These are phyloP conservation scores for Nemania abortiva DNA, from an alignment of 2,329 filamentous ascomycete species.

Conservation along the genomic window DNA sequence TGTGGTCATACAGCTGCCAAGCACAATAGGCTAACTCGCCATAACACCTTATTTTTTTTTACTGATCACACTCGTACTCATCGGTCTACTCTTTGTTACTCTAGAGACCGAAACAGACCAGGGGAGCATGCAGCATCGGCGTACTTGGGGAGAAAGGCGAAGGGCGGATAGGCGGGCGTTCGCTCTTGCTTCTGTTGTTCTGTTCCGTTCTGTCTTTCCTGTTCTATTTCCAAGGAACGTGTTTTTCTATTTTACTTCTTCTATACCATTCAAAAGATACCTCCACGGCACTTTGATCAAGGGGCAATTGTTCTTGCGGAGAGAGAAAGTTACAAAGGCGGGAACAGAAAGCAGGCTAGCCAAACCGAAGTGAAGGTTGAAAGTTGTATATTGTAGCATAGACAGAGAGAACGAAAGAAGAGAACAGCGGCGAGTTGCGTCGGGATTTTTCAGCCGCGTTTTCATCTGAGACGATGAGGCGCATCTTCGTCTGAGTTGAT, in stretches of 20 bases:
- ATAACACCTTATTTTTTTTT: constrained; percentile 22
- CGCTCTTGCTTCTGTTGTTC: constrained; percentile 7
- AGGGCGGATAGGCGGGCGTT: constrained; percentile 33
- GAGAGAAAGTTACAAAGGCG: constrained; percentile 4
- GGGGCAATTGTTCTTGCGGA: constrained; percentile 4
- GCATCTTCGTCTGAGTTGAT: not conserved
- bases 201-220: not conserved
- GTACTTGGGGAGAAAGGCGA: constrained; percentile 18
- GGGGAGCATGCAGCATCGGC: constrained; percentile 30
- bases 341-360: not conserved
- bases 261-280: constrained; percentile 30
- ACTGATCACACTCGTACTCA: constrained; percentile 6
- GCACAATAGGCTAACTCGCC: constrained; percentile 10
- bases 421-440: not conserved
- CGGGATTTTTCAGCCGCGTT: not conserved
- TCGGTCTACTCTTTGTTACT: constrained; percentile 8
- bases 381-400: constrained; percentile 36
- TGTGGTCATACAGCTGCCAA: constrained; percentile 22
- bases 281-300: constrained; percentile 30
- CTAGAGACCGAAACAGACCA: constrained; percentile 4
- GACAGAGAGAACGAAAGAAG: constrained; percentile 6
- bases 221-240: constrained; percentile 2
- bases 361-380: not conserved
- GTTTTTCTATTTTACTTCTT: constrained; percentile 15
- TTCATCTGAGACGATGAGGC: no score